A percentile compares a stretch with the other conserved stretches of the same genome.
These are phyloP conservation scores for Miscanthus sacchariflorus DNA, from an alignment of 202 grass and related monocot species.

Conservation along the genomic window DNA sequence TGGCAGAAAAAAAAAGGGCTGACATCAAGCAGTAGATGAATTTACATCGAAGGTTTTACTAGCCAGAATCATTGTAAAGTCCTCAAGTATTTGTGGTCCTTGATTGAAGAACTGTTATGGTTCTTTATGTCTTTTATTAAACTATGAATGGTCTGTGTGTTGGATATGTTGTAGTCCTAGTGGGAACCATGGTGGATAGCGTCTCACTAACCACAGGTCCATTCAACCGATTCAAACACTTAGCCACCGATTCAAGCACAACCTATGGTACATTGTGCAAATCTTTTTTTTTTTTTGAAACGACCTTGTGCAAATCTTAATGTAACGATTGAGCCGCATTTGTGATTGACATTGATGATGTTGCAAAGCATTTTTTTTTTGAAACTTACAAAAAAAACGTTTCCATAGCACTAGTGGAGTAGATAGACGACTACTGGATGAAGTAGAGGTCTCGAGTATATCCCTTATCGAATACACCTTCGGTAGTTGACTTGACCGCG, in stretches of 20 bases:
- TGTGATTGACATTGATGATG: too few relatives aligned
- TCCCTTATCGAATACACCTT: background rate
- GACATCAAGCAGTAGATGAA: slow-evolving; percentile 69
- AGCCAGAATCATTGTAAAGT: slow-evolving; percentile 12
- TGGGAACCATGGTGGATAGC: background rate
- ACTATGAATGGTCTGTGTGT: background rate
- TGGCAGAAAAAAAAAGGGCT: slow-evolving; percentile 64
- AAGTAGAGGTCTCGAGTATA: background rate
- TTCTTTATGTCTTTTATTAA: background rate
- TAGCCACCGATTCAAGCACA: too few relatives aligned
- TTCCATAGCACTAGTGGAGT: too few relatives aligned
- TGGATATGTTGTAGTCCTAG: background rate
- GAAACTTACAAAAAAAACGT: too few relatives aligned
- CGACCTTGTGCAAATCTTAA: too few relatives aligned
- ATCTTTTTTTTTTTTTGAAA: too few relatives aligned
- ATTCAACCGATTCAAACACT: too few relatives aligned
- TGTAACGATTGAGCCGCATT: too few relatives aligned
- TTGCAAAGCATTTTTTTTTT: too few relatives aligned
- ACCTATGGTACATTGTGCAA: too few relatives aligned
- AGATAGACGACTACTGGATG: background rate
- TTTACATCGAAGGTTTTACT: slow-evolving; percentile 9
- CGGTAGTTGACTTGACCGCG: background rate
- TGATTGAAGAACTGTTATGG: background rate
- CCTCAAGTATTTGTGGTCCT: too few relatives aligned
- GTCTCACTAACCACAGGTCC: too few relatives aligned